Evolutionary conservation across 805 yeast genomes (phyloP).

Genomic region (Saturnispora gosingensis): DNA sequence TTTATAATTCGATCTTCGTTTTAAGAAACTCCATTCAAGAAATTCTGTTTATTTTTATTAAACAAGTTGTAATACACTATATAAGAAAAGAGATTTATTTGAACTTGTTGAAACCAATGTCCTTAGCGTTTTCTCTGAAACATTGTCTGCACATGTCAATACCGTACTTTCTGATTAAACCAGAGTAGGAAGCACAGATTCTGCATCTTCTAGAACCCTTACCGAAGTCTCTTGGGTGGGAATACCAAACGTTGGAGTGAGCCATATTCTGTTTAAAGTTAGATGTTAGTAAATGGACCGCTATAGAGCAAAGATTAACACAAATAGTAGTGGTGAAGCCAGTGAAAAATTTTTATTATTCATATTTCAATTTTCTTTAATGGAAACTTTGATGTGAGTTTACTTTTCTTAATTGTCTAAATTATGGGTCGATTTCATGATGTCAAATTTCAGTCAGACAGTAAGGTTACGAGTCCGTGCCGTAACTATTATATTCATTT

Average conservation of each 20-base stretch:
- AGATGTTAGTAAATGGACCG: slow-evolving; percentile 15
- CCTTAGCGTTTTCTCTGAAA: slow-evolving; percentile 99
- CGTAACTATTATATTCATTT: background rate
- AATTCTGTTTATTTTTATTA: slow-evolving; percentile 7
- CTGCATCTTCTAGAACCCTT: slow-evolving; percentile 99
- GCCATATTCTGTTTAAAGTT: slow-evolving; percentile 62
- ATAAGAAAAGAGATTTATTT: slow-evolving; percentile 48
- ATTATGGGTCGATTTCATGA: too few relatives aligned
- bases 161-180: slow-evolving; percentile 99
- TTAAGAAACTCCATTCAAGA: background rate
- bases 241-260: slow-evolving; percentile 99
- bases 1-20: background rate
- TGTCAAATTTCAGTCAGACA: too few relatives aligned
- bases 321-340: background rate
- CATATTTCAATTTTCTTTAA: background rate
- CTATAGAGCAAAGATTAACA: background rate
- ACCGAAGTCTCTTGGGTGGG: slow-evolving; percentile 99
- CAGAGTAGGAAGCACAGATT: slow-evolving; percentile 97
- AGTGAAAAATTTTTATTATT: too few relatives aligned
- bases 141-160: slow-evolving; percentile 99
- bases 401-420: too few relatives aligned
- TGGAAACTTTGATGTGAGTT: too few relatives aligned
- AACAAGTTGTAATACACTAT: slow-evolving; percentile 5
- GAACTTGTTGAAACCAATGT: slow-evolving; percentile 98
- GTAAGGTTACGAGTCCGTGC: too few relatives aligned